phyloP scores from a whole-genome alignment of 2,329 filamentous ascomycete species.

The Claviceps purpurea region DNA sequence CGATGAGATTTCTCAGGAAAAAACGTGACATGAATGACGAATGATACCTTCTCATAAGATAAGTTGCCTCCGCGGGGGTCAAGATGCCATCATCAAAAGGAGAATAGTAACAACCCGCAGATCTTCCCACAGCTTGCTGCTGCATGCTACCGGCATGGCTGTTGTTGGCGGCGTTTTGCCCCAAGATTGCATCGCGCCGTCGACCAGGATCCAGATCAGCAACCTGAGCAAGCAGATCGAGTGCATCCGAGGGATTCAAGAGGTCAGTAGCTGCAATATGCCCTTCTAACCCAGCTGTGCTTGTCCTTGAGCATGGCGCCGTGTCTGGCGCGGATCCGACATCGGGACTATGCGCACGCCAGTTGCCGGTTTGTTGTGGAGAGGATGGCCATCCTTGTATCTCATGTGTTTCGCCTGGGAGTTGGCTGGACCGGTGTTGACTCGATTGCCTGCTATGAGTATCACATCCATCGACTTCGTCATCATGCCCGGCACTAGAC shows the following conservation, averaged over 20 bases:
- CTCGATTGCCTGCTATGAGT: slow-evolving; percentile 1
- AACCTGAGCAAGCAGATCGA: slow-evolving; percentile 27
- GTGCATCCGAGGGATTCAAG: slow-evolving; percentile 27
- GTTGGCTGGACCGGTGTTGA: slow-evolving; percentile 1
- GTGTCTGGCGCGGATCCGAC: slow-evolving; percentile 6
- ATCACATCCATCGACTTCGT: slow-evolving; percentile 6
- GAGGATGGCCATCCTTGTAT: slow-evolving; percentile 8
- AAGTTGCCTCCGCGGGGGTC: slow-evolving; percentile 12
- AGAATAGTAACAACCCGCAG: slow-evolving; percentile 13
- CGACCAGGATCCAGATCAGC: slow-evolving; percentile 22
- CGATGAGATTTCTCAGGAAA: no score
- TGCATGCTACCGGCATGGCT: slow-evolving; percentile 6
- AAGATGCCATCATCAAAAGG: slow-evolving; percentile 20
- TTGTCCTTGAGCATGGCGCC: slow-evolving; percentile 5
- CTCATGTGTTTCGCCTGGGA: neutral
- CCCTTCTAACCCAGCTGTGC: slow-evolving; percentile 19
- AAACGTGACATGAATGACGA: no score
- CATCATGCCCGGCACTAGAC: slow-evolving; percentile 4
- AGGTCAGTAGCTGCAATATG: slow-evolving; percentile 27
- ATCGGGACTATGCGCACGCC: slow-evolving; percentile 7
- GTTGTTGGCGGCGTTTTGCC: slow-evolving; percentile 6
- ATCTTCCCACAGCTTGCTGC: neutral
- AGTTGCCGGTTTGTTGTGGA: slow-evolving; percentile 7
- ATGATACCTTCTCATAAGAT: slow-evolving; percentile 16
- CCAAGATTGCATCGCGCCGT: slow-evolving; percentile 5